Percentiles rank a stretch among this genome's conserved stretches.
Conservation (phyloP, 208 protist species). For the Crithidia acanthocephali region DNA sequence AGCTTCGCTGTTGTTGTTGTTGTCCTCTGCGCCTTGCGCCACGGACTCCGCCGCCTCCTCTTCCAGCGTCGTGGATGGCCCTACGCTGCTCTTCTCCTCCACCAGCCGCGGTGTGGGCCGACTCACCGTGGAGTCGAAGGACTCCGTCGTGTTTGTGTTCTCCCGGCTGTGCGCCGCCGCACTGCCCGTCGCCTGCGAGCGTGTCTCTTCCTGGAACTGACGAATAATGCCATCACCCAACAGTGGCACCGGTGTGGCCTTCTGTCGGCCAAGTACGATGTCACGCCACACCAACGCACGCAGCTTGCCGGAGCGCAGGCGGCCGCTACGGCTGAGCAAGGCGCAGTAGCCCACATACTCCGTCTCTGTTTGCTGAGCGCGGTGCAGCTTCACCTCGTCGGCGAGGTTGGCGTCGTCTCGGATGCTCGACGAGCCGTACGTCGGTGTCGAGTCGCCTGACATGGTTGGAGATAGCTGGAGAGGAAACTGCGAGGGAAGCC, state of each 20-base stretch:
- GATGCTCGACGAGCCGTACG: slow-evolving; percentile 6
- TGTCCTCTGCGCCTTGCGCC: no score
- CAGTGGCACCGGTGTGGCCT: slow-evolving; percentile 33
- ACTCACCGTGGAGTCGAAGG: slow-evolving; percentile 20
- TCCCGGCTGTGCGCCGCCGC: slow-evolving; percentile 16
- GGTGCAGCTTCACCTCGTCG: slow-evolving; percentile 21
- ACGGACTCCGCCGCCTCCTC: neutral
- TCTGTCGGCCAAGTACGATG: slow-evolving; percentile 42
- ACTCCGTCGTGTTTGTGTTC: slow-evolving; percentile 17
- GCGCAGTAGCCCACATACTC: slow-evolving; percentile 51
- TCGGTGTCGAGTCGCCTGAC: neutral
- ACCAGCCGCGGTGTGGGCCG: neutral
- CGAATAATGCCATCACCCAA: slow-evolving; percentile 47
- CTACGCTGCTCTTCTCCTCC: neutral
- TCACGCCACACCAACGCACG: slow-evolving; percentile 63
- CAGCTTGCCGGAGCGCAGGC: slow-evolving; percentile 46
- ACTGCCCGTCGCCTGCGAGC: slow-evolving; percentile 9
- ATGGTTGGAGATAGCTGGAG: neutral
- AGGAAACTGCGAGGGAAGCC: neutral
- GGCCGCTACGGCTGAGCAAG: slow-evolving; percentile 32
- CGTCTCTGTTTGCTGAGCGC: slow-evolving; percentile 13
- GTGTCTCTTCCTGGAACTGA: slow-evolving; percentile 26
- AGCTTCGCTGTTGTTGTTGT: neutral
- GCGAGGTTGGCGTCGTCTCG: slow-evolving; percentile 21
- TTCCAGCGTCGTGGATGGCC: neutral